Base-by-base conservation (phyloP, 1,284 basidiomycete species). In the Trametes pubescens region DNA sequence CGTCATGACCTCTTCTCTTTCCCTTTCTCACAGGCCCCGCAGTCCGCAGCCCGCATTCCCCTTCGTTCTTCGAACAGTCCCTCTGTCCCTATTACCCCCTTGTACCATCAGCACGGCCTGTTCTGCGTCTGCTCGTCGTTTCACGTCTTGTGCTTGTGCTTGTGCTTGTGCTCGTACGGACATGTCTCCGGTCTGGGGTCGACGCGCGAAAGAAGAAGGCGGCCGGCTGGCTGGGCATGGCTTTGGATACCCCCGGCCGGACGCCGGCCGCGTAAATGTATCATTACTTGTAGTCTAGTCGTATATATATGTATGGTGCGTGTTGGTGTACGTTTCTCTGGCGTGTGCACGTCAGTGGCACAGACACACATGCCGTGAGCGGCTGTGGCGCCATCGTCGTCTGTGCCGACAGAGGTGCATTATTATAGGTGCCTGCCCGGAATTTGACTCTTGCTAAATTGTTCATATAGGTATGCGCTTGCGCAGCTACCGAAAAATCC, bases 211-310 rank as follows among this genome's bases (percentile, higher is more conserved):
- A 60, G 67, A 65, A 61, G 47, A 56, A 43, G 40, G 46, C 35
- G 37, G 37, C 26, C 51, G 35, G 8, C 43, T 54, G 59, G 62
- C 57, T 52, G 51, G 59, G 64, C 46, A 48, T 34, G 64, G 67
- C 61, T 34, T 68, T 68, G 64, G 64, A 68, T 68, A 68, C 60
- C 62, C 64, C 67, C 51, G 53, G 57, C 59, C 53, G 51, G 62
- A 26, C 16, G 37, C 51, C 48, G 40, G 38, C 38, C 21, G 26
- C 51, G 51, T 32, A 64, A 64, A 66, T 68, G 64, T 68, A 68
- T 68, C 65, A 68, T 49, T 68, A 68, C 67, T 59, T 68, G 64
- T 68, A 68, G 62, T 68, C 65, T 68, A 68, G 62, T 66, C 61
- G 57, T 62, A 64, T 68, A 65, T 68, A 65, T 66, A 68, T 68